These are phyloP conservation scores for Bremia lactucae DNA, from an alignment of 352 stramenopile genomes.

Conservation along the genomic window DNA sequence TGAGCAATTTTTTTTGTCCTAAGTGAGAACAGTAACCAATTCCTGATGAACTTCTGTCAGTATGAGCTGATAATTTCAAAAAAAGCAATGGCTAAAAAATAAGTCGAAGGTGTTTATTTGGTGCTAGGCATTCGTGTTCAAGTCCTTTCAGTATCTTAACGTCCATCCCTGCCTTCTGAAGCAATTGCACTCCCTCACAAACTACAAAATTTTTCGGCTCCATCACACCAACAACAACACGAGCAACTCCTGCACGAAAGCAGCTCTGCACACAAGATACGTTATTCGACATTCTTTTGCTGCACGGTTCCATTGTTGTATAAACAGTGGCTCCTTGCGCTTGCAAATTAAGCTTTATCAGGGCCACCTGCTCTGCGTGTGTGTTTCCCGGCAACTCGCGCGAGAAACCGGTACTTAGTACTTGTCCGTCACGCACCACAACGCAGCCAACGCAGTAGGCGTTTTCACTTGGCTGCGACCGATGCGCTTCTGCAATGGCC, in stretches of 20 bases:
- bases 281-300: conserved; percentile 75
- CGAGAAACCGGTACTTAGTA: conserved; percentile 72
- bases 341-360: conserved; percentile 69
- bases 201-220: conserved; percentile 84
- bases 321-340: conserved; percentile 65
- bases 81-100: too few species aligned
- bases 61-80: too few species aligned
- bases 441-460: conserved; percentile 81
- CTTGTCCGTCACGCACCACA: conserved; percentile 38
- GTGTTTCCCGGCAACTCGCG: conserved; percentile 83
- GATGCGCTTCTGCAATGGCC: conserved; percentile 71
- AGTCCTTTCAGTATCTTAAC: conserved; percentile 64
- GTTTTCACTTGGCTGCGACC: conserved; percentile 54
- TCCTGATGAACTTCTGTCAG: too few species aligned
- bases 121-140: conserved; percentile 60
- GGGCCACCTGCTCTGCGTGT: conserved; percentile 80
- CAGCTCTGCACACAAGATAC: conserved; percentile 73
- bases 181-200: conserved; percentile 67
- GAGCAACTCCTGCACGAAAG: conserved; percentile 44
- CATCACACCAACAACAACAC: conserved; percentile 78
- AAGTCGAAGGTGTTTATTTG: conserved; percentile 63
- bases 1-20: too few species aligned
- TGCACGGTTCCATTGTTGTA: conserved; percentile 87
- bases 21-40: too few species aligned
- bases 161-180: conserved; percentile 52